Evolutionary conservation across 495 filamentous ascomycete genomes (phyloP), one percentile per base, ranked within the genome.

Genomic region (Xylaria castorea): DNA sequence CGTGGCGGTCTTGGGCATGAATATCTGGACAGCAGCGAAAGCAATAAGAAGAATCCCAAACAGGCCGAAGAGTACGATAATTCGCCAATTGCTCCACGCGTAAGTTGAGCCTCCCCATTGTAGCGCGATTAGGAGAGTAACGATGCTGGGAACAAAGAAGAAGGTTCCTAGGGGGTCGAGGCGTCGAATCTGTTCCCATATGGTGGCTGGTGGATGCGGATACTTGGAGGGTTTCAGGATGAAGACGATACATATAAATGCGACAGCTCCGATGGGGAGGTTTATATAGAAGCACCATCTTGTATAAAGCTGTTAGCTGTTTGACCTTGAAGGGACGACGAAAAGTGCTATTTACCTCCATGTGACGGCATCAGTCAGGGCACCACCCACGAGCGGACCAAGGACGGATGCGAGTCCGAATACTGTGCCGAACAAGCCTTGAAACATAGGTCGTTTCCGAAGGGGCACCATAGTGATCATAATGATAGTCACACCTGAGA

Each of bases 71-170:
- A 95, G 83, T 5, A 87, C 85, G 66, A 95, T 91, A 72, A 94
- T 90, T 36, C 88, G 89, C 77, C 85, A 89, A 66, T 85, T 86
- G 27, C 75, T 77, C 93, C 93, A 97, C 0, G 80, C 78, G 72
- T 94, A 94, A 40, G 83, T 89, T 12, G 88, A 89, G 0, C 93
- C 94, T 64, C 92, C 94, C 94, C 94, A 97, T 78, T 97, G 93
- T 38, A 97, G 83, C 0, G 94, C 94, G 1, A 97, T 84, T 40
- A 97, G 79, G 5, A 95, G 84, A 71, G 88, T 91, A 64, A 95
- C 85, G 27, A 94, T 87, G 12, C 85, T 87, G 0, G 94, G 93
- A 9, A 97, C 76, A 77, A 97, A 92, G 77, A 93, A 83, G 2
- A 88, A 8, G 12, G 90, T 92, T 8, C 94, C 94, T 8, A 90